Evolutionary conservation across 2,329 filamentous ascomycete genomes (phyloP).

Genomic region (Onygenales sp.): DNA sequence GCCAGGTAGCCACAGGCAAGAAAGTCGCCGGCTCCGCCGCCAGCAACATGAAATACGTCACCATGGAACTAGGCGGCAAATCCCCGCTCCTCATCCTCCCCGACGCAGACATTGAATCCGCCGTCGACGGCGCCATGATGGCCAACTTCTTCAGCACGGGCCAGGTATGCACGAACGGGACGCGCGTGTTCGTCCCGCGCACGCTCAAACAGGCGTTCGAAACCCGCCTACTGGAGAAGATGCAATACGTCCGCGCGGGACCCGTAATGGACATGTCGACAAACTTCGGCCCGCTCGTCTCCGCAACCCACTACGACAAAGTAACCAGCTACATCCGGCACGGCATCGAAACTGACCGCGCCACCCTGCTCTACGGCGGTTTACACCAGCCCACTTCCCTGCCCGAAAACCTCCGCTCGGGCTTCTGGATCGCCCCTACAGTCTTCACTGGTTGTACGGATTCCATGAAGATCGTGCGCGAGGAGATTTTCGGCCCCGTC

Average conservation of each 20-base stretch:
- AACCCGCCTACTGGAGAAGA: slow-evolving; percentile 57
- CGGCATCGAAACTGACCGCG: slow-evolving; percentile 63
- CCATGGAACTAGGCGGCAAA: slow-evolving; percentile 87
- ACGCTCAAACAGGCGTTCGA: slow-evolving; percentile 60
- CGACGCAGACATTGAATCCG: slow-evolving; percentile 66
- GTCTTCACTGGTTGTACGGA: slow-evolving; percentile 82
- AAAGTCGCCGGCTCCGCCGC: slow-evolving; percentile 71
- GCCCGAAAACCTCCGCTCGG: slow-evolving; percentile 43
- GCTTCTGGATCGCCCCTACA: slow-evolving; percentile 79
- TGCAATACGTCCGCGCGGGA: slow-evolving; percentile 60
- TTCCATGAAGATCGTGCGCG: slow-evolving; percentile 65
- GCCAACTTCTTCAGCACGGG: slow-evolving; percentile 88
- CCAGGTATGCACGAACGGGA: slow-evolving; percentile 90
- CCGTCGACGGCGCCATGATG: slow-evolving; percentile 86
- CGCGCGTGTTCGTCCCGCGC: slow-evolving; percentile 70
- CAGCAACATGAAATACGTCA: slow-evolving; percentile 77
- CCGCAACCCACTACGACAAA: slow-evolving; percentile 63
- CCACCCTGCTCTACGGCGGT: slow-evolving; percentile 65
- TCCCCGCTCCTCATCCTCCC: slow-evolving; percentile 71
- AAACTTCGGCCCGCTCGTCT: slow-evolving; percentile 80
- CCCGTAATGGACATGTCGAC: slow-evolving; percentile 61
- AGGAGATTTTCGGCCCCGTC: slow-evolving; percentile 86
- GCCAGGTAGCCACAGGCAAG: slow-evolving; percentile 72
- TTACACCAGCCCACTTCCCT: slow-evolving; percentile 39
- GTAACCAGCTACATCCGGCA: slow-evolving; percentile 67